A percentile compares a stretch with the other conserved stretches of the same genome.
Conservation (phyloP, 2,329 filamentous ascomycete species). For the Graphilbum ipis-grandicollis region DNA sequence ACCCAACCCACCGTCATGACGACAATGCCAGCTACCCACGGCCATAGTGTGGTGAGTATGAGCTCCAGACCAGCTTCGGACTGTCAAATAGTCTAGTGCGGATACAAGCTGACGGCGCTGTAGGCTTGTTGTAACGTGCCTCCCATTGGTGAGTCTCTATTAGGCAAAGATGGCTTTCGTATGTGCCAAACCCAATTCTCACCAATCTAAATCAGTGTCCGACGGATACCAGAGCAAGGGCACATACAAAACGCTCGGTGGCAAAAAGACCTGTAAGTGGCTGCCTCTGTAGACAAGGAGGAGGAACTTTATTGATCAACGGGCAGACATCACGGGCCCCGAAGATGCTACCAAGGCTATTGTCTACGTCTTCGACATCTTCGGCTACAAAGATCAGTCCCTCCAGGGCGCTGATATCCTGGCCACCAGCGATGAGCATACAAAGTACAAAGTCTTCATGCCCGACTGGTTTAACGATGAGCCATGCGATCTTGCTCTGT, state of each 20-base stretch:
- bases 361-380: conserved; percentile 48
- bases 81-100: no score
- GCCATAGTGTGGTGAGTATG: conserved; percentile 17
- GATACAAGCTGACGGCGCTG: no score
- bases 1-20: conserved; percentile 14
- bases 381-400: conserved; percentile 54
- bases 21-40: conserved; percentile 17
- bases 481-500: conserved; percentile 38
- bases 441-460: conserved; percentile 72
- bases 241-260: conserved; percentile 24
- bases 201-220: conserved; percentile 11
- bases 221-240: conserved; percentile 26
- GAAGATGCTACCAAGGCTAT: conserved; percentile 36
- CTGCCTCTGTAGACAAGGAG: no score
- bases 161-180: no score
- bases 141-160: conserved; percentile 21
- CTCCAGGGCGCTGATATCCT: conserved; percentile 54
- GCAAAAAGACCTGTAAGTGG: conserved; percentile 26
- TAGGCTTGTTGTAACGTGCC: conserved; percentile 26
- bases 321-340: conserved; percentile 31
- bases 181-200: background rate
- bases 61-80: no score
- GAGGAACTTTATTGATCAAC: no score
- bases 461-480: conserved; percentile 80
- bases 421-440: conserved; percentile 33